phyloP scores from a whole-genome alignment of 495 filamentous ascomycete species.

The Hypoxylon trugodes region DNA sequence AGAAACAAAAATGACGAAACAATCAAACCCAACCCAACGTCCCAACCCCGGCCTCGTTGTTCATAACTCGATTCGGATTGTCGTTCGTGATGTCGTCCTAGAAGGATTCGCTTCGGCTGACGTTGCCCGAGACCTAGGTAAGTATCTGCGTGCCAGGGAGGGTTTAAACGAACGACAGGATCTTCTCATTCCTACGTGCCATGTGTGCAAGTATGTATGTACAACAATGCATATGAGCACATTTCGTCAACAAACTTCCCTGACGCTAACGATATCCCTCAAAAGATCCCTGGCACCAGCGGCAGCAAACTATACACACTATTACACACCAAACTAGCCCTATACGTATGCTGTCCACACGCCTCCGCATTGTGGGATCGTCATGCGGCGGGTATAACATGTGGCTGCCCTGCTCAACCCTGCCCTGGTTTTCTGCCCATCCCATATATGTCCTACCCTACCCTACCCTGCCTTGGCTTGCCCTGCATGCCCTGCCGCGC shows the following conservation, averaged over 20 bases:
- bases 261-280: too few relatives aligned
- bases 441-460: too few relatives aligned
- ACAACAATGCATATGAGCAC: too few relatives aligned
- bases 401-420: conserved; percentile 33
- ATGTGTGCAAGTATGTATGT: neutral
- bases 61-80: conserved; percentile 6
- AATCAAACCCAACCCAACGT: too few relatives aligned
- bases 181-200: neutral
- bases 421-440: too few relatives aligned
- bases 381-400: conserved; percentile 17
- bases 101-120: conserved; percentile 32
- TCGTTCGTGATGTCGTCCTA: conserved; percentile 1
- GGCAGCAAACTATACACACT: too few relatives aligned
- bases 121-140: neutral
- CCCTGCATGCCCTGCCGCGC: too few relatives aligned
- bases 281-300: too few relatives aligned
- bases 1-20: conserved; percentile 9
- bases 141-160: neutral
- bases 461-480: too few relatives aligned
- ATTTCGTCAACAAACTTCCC: too few relatives aligned
- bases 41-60: neutral
- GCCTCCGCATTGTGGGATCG: conserved; percentile 16
- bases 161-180: neutral
- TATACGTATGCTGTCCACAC: too few relatives aligned
- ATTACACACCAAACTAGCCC: too few relatives aligned